Conservation (phyloP, 768 basidiomycete genomes). For the Rhizopogon vinicolor region DNA sequence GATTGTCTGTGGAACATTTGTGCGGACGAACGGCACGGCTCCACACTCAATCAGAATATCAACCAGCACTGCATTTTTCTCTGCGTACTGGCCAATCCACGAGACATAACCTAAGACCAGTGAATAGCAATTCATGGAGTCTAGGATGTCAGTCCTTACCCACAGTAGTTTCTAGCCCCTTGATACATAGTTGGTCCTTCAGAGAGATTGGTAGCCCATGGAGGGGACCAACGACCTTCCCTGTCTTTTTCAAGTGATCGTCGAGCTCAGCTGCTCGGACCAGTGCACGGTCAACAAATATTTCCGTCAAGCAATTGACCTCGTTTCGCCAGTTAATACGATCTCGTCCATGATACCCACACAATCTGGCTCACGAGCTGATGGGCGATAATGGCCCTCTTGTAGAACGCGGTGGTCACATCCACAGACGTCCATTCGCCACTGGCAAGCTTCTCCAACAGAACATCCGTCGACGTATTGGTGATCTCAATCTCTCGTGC, state of each 20-base stretch:
- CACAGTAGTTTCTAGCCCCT: conserved; percentile 67
- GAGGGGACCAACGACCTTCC: conserved; percentile 62
- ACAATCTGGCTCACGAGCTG: conserved; percentile 55
- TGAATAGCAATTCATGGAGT: background rate
- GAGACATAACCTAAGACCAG: conserved; percentile 55
- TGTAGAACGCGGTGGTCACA: conserved; percentile 69
- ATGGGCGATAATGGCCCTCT: conserved; percentile 74
- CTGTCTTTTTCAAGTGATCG: conserved; percentile 52
- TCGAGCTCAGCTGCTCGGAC: conserved; percentile 63
- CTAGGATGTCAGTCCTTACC: conserved; percentile 16
- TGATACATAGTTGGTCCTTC: conserved; percentile 69
- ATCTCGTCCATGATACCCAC: background rate
- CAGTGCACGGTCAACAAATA: conserved; percentile 70
- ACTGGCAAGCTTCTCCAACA: conserved; percentile 50
- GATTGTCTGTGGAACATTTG: conserved; percentile 71
- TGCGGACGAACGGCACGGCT: conserved; percentile 67
- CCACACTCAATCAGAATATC: conserved; percentile 62
- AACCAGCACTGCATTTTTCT: conserved; percentile 56
- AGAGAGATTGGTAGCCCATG: conserved; percentile 74
- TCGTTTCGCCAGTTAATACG: conserved; percentile 19
- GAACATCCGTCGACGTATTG: conserved; percentile 32
- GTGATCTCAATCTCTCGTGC: conserved; percentile 58
- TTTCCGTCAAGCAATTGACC: conserved; percentile 81
- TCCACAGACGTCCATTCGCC: conserved; percentile 58
- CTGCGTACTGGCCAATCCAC: conserved; percentile 58